Base-by-base conservation (phyloP, 371 early-diverging fungal species). In the Syncephalastrum contaminatum region DNA sequence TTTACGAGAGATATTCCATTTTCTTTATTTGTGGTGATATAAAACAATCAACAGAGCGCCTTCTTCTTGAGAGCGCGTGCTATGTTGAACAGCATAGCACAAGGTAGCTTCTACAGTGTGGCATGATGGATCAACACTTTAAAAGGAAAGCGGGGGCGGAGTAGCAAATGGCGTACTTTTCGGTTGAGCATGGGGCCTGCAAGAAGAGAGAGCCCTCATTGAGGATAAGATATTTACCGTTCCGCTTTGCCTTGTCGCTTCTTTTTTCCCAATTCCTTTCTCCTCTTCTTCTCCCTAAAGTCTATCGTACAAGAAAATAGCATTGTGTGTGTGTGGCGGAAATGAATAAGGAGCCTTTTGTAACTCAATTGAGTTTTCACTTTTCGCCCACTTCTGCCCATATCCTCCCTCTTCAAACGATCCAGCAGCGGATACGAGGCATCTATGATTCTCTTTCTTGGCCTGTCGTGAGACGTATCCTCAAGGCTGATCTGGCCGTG, bases 401-500 rank as follows among this genome's bases (percentile, higher is more conserved):
- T 12, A 20, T 58, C 0, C 51, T 70, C 27, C 72, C 77, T 21
- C 40, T 77, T 14, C 62, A 63, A 44, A 70, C 65, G 0, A 61
- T 70, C n/a, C 54, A 50, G 24, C 65, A 74, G 46, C 60, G 72
- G 12, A 19, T 77, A 14, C 42, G 25, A n/a, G 65, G 62, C 4
- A 54, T 74, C 19, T 74, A 74, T 72, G 46, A 68, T 43, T 64
- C 68, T 5, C 30, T 74, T 15, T 67, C 67, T 13, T 77, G 77
- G 77, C 70, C 72, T 4, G 54, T 69, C 4, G 46, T 68, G 15
- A 63, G 64, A 48, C 72, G 68, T n/a, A 68, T 77, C 14, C 18
- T 77, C 7, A 77, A 77, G 50, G 72, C 74, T 14, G 70, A 77
- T 54, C 56, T 72, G 50, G 74, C 74, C 8, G 68, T 74, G 2